Base-by-base conservation (phyloP, 2,329 filamentous ascomycete genomes). In the Bipolaris sorokiniana region DNA sequence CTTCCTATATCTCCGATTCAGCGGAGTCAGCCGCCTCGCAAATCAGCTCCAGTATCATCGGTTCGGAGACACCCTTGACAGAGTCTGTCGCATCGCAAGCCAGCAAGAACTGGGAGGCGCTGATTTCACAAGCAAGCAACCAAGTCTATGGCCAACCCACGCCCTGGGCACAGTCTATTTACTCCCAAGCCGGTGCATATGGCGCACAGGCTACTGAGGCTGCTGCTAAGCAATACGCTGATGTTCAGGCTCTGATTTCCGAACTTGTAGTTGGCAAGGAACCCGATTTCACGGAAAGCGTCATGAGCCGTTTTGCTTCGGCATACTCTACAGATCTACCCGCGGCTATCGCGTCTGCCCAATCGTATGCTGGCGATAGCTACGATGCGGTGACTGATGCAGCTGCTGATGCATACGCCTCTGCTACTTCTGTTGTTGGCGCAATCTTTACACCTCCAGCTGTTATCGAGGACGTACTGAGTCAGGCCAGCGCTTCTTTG, bases 181-280 rank as follows among this genome's bases (percentile, higher is more conserved):
- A 81, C 53, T 79, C 81, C 5, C 81, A 83, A 59, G 87, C 84
- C 3, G 82, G 81, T 31, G 79, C 79, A 10, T 88, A 87, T 68
- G 84, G 84, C 18, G 83, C 84, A 10, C 86, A 88, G 41, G 88
- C 86, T 5, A 87, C 87, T 1, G 83, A 83, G 18, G 82, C 82
- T 38, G 85, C 85, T 0, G 80, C 81, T 5, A 81, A 84, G 46
- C 88, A 91, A 66, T 93, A 91, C 64, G 83, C 84, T 5, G 86
- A 86, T 23, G 83, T 96, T 5, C 87, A 88, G 71, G 85, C 84
- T 11, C 83, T 95, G 1, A 83, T 96, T 13, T 90, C 89, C 1
- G 91, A 96, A 74, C 80, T 96, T 1, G 81, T 96, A 13, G 78
- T 83, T 38, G 92, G 90, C 51, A 91, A 89, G 73, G 91, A 96